Evolutionary conservation across 2,329 filamentous ascomycete genomes (phyloP), one percentile per base, ranked within the genome.

Genomic region (Didymella segeticola): DNA sequence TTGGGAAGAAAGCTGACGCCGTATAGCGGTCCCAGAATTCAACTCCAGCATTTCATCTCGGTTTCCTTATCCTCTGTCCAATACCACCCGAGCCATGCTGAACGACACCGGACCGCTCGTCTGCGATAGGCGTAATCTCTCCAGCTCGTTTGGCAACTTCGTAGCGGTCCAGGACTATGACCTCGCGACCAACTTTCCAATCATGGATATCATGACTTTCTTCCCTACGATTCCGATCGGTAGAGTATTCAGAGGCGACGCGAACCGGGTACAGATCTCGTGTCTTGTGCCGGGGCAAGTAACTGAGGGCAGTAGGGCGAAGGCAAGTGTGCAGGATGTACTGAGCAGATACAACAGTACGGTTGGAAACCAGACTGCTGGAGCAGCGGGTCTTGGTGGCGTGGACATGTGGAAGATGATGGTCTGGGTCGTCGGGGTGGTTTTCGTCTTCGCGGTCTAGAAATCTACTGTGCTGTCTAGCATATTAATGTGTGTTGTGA

Each of bases 191-290:
- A 51, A 31, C 5, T 51, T 45, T 22, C 47, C 47, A 5, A 22
- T 51, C 2, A 37, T 51, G 41, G 47, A 51, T 25, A 51, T 51
- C 20, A 51, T 51, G 47, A 45, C 33, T 7, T 51, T 51, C 33
- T 51, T 43, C 11, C 37, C 37, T 2, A 30, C 30, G 9, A 19
- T 25, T 10, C 17, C n/a, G 19, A 14, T 14, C 5, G 47, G 47
- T 3, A 11, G 14, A 3, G 17, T 10, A 5, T 37, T 19, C 27
- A 23, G 25, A 2, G 7, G 3, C 5, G 12, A 37, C 3, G 15
- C 27, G 33, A 12, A 11, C 12, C 29, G 22, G 19, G 47, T 51
- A 33, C 39, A 51, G 14, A 45, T 51, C 33, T 20, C n/a, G 33
- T 51, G 47, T 33, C 33, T 51, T 11, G 26, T 38, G 20, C 47